Evolutionary conservation across 495 filamentous ascomycete genomes (phyloP).

Genomic region (Apiosordaria backusii): DNA sequence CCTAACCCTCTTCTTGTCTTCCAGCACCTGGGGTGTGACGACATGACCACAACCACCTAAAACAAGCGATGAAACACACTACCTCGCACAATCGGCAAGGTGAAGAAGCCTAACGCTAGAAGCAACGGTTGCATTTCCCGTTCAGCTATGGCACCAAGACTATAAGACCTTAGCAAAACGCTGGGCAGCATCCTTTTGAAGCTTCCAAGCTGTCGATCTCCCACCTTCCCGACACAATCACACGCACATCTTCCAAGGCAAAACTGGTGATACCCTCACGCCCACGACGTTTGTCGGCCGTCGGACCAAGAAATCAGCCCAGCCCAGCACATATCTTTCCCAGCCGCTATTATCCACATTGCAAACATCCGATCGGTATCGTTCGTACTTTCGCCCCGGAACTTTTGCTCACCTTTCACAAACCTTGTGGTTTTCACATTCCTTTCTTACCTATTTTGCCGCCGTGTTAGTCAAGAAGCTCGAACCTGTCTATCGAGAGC

Average conservation of each 20-base stretch:
- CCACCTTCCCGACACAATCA: neutral
- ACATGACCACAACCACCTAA: too few species aligned
- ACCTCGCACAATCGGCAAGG: neutral
- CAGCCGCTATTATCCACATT: too few species aligned
- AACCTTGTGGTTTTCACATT: neutral
- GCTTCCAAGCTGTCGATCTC: neutral
- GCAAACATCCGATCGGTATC: neutral
- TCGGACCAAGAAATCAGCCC: too few species aligned
- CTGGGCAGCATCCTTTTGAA: neutral
- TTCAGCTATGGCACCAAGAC: too few species aligned
- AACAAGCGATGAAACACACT: too few species aligned
- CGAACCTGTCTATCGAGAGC: neutral
- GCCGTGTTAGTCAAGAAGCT: neutral
- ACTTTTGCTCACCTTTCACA: too few species aligned
- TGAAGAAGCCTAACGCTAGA: neutral
- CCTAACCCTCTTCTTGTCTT: neutral
- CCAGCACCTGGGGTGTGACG: too few species aligned
- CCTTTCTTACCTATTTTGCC: neutral
- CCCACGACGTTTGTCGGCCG: neutral
- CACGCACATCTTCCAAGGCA: neutral
- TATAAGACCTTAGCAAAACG: neutral
- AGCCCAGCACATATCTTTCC: too few species aligned
- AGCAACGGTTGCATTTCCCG: too few species aligned
- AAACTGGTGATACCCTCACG: neutral
- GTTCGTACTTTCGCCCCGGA: neutral